Percentiles rank a stretch among this genome's conserved stretches.
Evolutionary conservation across 768 basidiomycete genomes (phyloP).

Genomic region (Boletus speciosus): DNA sequence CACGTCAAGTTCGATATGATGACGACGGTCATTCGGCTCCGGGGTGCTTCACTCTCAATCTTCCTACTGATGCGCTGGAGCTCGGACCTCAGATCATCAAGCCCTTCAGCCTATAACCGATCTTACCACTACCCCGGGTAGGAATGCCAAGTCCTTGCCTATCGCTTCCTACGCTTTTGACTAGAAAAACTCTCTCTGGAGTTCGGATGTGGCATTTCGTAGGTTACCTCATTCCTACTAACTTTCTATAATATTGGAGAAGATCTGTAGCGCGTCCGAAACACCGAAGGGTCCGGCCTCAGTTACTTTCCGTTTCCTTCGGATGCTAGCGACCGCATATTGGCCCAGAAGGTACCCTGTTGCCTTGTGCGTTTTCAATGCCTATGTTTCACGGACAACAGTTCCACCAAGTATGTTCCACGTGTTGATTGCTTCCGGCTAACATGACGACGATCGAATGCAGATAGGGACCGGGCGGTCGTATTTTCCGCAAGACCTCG

Average conservation of each 20-base stretch:
- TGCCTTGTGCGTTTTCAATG: neutral
- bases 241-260: neutral
- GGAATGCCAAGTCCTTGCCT: neutral
- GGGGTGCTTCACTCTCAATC: neutral
- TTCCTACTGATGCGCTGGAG: neutral
- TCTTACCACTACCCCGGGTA: neutral
- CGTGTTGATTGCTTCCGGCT: conserved; percentile 6
- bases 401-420: conserved; percentile 12
- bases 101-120: neutral
- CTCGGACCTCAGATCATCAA: neutral
- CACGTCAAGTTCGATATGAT: neutral
- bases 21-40: neutral
- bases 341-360: neutral
- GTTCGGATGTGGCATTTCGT: neutral
- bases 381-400: conserved; percentile 11
- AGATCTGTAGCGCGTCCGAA: neutral
- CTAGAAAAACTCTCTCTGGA: too few species aligned
- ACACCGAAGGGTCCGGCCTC: neutral
- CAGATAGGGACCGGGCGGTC: neutral
- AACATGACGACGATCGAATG: neutral
- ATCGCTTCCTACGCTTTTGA: neutral
- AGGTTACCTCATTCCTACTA: neutral
- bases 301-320: neutral
- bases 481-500: neutral
- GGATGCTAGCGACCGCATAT: neutral